phyloP scores from a whole-genome alignment of 192 early-diverging fungal species.

The Irineochytrium annulatum region DNA sequence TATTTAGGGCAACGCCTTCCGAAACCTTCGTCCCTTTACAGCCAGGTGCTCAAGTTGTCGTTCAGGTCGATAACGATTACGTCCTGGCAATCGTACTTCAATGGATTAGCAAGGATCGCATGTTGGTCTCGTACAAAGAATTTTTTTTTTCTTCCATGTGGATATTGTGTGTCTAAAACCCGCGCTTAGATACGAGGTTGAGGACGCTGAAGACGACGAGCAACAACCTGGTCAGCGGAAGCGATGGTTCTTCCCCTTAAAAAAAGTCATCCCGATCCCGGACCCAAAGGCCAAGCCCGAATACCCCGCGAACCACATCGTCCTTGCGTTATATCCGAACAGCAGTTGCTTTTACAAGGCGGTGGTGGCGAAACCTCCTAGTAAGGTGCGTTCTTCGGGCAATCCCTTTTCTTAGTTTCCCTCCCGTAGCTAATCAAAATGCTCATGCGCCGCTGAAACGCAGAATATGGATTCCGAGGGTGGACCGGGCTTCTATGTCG shows the following conservation, averaged over 20 bases:
- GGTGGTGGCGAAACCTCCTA: constrained; percentile 25
- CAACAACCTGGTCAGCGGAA: constrained; percentile 7
- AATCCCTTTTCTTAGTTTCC: background rate
- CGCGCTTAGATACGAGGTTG: constrained; percentile 37
- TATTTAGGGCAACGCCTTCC: too few species aligned
- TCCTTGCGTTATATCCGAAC: constrained; percentile 42
- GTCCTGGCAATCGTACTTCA: too few species aligned
- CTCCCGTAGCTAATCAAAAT: background rate
- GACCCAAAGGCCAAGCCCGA: constrained; percentile 14
- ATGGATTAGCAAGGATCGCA: too few species aligned
- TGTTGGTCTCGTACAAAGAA: too few species aligned
- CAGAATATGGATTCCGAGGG: too few species aligned
- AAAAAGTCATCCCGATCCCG: constrained; percentile 33
- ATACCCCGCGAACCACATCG: constrained; percentile 32
- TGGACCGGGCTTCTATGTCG: background rate
- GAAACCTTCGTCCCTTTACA: too few species aligned
- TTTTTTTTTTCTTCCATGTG: too few species aligned
- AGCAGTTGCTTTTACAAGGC: constrained; percentile 48
- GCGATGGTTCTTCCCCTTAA: constrained; percentile 15
- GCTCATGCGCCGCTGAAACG: background rate
- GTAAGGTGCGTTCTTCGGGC: constrained; percentile 27
- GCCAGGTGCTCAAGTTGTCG: too few species aligned
- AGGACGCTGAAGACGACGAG: constrained; percentile 44
- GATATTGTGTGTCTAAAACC: too few species aligned
- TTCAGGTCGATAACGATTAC: too few species aligned